These are phyloP conservation scores for Phylloporus sp. DNA, from an alignment of 768 basidiomycete species.

Conservation along the genomic window DNA sequence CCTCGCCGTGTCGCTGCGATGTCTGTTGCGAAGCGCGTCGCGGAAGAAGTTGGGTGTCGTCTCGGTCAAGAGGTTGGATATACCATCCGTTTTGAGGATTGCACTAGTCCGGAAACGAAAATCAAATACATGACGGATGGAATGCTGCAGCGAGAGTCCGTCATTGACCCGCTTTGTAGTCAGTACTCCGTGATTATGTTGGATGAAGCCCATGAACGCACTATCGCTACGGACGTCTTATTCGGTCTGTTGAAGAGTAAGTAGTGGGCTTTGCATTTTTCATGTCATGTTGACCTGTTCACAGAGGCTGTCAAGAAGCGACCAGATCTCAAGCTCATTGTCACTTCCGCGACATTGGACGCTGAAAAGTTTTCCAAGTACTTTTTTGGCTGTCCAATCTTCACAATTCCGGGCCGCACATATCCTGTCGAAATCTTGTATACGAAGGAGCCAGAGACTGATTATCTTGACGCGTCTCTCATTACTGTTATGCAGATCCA, in stretches of 20 bases:
- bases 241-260: constrained; percentile 83
- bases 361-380: constrained; percentile 99
- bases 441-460: constrained; percentile 96
- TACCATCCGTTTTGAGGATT: constrained; percentile 98
- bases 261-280: constrained; percentile 8
- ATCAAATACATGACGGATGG: constrained; percentile 99
- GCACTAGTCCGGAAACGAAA: constrained; percentile 95
- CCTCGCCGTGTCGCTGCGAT: constrained; percentile 99
- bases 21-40: constrained; percentile 97
- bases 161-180: constrained; percentile 92
- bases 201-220: constrained; percentile 98
- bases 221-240: constrained; percentile 96
- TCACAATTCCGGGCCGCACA: constrained; percentile 99
- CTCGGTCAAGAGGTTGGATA: constrained; percentile 98
- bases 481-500: constrained; percentile 99
- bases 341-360: constrained; percentile 97
- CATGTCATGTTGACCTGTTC: constrained; percentile 16
- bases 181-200: constrained; percentile 95
- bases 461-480: constrained; percentile 96
- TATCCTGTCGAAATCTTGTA: constrained; percentile 98
- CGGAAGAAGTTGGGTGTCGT: constrained; percentile 97
- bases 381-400: constrained; percentile 98
- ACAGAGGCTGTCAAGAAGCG: constrained; percentile 92
- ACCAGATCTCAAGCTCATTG: constrained; percentile 94
- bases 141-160: constrained; percentile 95